Conservation (phyloP, 176 grass and related monocot species). For the Hyparrhenia diplandra region DNA sequence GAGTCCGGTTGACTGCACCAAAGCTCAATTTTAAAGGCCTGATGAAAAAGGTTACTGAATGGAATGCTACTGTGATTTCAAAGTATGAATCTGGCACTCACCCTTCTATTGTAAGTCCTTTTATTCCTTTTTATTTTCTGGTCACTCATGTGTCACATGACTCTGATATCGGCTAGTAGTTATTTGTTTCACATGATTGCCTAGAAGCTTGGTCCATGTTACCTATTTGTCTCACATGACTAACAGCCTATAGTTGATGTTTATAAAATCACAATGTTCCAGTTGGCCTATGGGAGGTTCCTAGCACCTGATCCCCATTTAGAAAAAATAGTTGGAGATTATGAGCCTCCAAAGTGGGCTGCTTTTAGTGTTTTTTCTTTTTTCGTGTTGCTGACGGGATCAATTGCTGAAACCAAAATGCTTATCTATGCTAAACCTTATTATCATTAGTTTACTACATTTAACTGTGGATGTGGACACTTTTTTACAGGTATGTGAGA, state of each 20-base stretch:
- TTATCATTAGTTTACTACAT: not conserved
- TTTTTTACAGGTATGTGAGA: slow-evolving; percentile 65
- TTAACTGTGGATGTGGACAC: not conserved
- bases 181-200: not conserved
- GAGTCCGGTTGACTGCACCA: slow-evolving; percentile 63
- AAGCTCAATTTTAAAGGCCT: slow-evolving; percentile 56
- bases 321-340: not conserved
- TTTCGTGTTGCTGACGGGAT: not conserved
- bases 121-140: not conserved
- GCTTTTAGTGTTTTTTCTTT: not conserved
- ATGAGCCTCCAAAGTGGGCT: not conserved
- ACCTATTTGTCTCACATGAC: not conserved
- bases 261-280: not conserved
- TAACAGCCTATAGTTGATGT: not conserved
- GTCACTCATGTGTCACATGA: not conserved
- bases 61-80: slow-evolving; percentile 64
- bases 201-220: not conserved
- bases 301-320: not conserved
- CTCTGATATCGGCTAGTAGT: not conserved
- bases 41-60: slow-evolving; percentile 56
- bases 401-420: not conserved
- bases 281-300: not conserved
- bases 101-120: slow-evolving; percentile 57
- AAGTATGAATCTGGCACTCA: slow-evolving; percentile 60
- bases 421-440: not conserved